Evolutionary conservation across 257 asterid species (phyloP), one percentile per base, ranked within the genome.

Genomic region (Nicotiana sylvestris): DNA sequence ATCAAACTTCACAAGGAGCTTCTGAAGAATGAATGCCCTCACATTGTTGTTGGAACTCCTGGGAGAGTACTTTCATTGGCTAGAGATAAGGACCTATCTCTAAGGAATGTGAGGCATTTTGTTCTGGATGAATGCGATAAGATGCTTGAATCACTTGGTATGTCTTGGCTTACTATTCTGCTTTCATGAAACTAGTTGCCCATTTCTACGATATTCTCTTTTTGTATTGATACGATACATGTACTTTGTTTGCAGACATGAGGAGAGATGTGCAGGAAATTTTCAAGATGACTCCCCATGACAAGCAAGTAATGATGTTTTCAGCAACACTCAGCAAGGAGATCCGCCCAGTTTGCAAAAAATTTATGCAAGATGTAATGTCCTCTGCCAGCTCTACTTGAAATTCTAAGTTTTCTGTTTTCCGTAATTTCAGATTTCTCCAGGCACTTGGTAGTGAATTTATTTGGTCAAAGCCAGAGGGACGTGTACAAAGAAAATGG

Each of bases 331-430:
- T 94, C 81, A 92, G 98, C 92, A 94, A 94, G 91, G 98, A 92
- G 86, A 94, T 93, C 74, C 97, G 97, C 62, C 98, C 98, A 1
- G 94, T 94, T 78, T 94, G 98, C 96, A 94, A 93, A 92, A 94
- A 95, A 82, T 94, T 94, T 80, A 94, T 94, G 97, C 97, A 92
- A 93, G 97, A 94, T 89, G 98, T 95, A 93, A 95, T 93, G 90
- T 92, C 86, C 91, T 84, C 85, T 92, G 92, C 95, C 95, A 88
- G 92, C 80, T 88, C 90, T 89, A 85, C 90, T 93, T 89, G 93
- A 89, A 86, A 88, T 88, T 90, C 76, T 91, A 81, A 88, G 88
- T 88, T 92, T 87, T 83, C 86, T 80, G 35, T 86, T 81, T 88
- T 83, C 88, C 87, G 78, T 88, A 85, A 82, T 78, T 82, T 93